Evolutionary conservation across 2,329 filamentous ascomycete species (phyloP), one percentile per base, ranked within the genome.

Genomic region (Nemania sp.): DNA sequence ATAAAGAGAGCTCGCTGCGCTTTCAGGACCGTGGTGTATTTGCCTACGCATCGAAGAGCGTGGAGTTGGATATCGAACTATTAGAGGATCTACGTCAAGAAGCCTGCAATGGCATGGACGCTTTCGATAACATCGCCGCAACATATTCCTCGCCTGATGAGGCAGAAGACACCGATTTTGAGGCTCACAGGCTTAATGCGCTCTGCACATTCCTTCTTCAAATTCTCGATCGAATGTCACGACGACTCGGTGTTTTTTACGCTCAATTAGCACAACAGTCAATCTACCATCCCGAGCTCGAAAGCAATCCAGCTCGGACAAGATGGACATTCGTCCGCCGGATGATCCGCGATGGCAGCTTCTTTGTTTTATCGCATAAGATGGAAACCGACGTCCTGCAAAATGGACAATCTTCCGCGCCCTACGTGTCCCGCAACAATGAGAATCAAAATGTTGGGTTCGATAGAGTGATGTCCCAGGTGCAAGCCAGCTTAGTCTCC

Each of bases 81-180:
- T 80, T 88, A 2, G 85, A 88, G 67, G 82, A 85, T 62, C 82
- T 87, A 1, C 81, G 86, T 6, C 82, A 84, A 55, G 85, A 87
- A 69, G 84, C 82, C 0, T 86, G 85, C 59, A 78, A 79, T 24
- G 86, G 86, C 8, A 88, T 88, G 84, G 85, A 88, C 67, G 85
- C 85, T 0, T 86, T 86, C 27, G 84, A 83, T 52, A 80, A 78
- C 24, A 78, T 87, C 29, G 66, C 71, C 43, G 20, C 62, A 27
- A 49, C 62, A 51, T 53, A 51, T 45, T 32, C 62, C 18, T 53
- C 43, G 45, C 45, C 13, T 7, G 64, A 64, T 57, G 26, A 66
- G 70, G 77, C 77, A 24, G 77, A 82, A 24, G 81, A 82, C n/a
- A 76, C 77, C 0, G 73, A 78, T 5, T 78, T 77, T 0, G 80